Base-by-base conservation (phyloP, 2,329 filamentous ascomycete genomes). In the Phaeosphaeria sp. region DNA sequence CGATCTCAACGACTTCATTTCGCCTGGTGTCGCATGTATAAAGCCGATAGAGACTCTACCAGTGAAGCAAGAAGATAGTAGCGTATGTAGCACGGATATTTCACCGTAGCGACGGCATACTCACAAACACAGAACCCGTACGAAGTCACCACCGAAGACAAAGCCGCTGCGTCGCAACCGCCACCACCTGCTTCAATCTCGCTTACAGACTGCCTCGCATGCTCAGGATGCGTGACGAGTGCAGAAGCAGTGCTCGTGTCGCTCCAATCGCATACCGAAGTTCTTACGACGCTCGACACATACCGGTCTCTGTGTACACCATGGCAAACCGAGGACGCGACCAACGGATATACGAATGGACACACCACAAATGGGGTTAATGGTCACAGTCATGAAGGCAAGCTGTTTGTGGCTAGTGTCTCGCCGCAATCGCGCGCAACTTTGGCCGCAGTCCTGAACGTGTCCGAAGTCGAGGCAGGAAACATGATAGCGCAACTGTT, bases 1-100 rank as follows among this genome's bases (percentile, higher is more conserved):
- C 82, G 93, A 97, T 77, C 84, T 99, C 60, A 99, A 99, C 83
- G 95, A 99, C 83, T 99, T 99, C 81, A 99, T 99, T 76, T 95
- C 91, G 56, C 95, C 95, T 15, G 93, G 94, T 61, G 93, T 99
- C 73, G 95, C 95, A 62, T 99, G 95, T 80, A 98, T 99, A 79
- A 98, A 99, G 74, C 95, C 95, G 25, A 86, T 99, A 75, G 95
- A 99, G 78, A 96, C 92, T 2, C 86, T 99, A 15, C 94, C 95
- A 2, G 64, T 64, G 46, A 80, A 85, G 33, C 78, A 85, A 22
- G 76, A 80, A 50, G 78, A 80, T 22, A 67, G 74, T 53, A 75
- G 79, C 61, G 83, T 85, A 76, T 55, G 78, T 42, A 27, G 13
- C 2, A 24, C n/a, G n/a, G 40, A 8, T 46, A 55, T 54, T 46